phyloP scores from a whole-genome alignment of 2,329 filamentous ascomycete species.

The Diaporthe sp. region DNA sequence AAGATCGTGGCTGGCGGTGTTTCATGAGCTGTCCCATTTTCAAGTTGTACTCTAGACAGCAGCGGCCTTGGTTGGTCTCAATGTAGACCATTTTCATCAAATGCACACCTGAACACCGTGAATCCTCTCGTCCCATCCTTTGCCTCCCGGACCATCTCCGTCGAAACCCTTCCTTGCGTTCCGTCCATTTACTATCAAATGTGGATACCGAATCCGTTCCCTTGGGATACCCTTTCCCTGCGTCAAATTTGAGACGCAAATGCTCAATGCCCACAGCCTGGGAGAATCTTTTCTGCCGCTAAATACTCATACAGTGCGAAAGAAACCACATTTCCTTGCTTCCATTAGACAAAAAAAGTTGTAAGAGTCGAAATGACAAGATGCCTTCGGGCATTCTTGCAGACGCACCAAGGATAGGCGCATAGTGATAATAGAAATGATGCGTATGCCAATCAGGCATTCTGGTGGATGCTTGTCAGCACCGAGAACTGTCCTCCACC shows the following conservation, averaged over 20 bases:
- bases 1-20: constrained; percentile 43
- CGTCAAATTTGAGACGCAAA: not conserved
- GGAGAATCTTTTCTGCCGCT: not conserved
- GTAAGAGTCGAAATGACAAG: not conserved
- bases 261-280: not conserved
- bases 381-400: not conserved
- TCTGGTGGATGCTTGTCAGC: constrained; percentile 61
- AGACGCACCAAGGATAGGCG: not conserved
- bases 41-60: constrained; percentile 21
- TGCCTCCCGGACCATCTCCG: not conserved
- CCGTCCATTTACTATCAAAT: not conserved
- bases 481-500: constrained; percentile 89
- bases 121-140: not conserved
- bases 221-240: not conserved
- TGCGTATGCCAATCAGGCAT: not conserved
- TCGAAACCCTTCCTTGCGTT: not conserved
- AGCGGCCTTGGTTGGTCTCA: not conserved
- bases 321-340: not conserved
- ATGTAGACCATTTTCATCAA: constrained; percentile 18
- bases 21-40: constrained; percentile 12
- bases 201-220: not conserved
- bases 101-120: constrained; percentile 14
- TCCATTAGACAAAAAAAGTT: not conserved
- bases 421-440: not conserved
- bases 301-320: not conserved